Conservation (phyloP, 2,329 filamentous ascomycete genomes). For the Fusarium transvaalense region DNA sequence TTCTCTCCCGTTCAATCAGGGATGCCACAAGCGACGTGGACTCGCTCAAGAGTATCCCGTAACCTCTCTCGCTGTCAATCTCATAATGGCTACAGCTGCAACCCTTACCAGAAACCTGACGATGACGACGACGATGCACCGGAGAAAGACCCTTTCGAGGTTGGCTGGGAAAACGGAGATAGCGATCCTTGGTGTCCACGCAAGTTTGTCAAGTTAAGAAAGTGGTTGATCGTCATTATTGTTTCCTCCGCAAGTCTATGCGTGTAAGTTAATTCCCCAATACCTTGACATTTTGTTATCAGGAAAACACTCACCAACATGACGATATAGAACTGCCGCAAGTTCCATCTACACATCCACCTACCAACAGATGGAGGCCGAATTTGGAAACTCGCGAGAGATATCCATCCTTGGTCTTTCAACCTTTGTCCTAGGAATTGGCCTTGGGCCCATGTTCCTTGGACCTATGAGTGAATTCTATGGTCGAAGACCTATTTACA, state of each 20-base stretch:
- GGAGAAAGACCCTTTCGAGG: constrained; percentile 70
- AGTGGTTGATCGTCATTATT: constrained; percentile 84
- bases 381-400: constrained; percentile 78
- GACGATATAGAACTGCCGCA: constrained; percentile 75
- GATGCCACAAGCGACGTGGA: constrained; percentile 9
- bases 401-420: constrained; percentile 85
- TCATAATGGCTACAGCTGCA: constrained; percentile 61
- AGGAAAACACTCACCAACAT: neutral
- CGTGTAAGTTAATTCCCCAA: constrained; percentile 73
- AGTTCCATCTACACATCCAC: constrained; percentile 92
- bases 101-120: constrained; percentile 33
- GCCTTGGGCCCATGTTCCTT: constrained; percentile 72
- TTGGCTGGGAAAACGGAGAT: constrained; percentile 79
- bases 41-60: constrained; percentile 22
- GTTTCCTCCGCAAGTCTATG: constrained; percentile 81
- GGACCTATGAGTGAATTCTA: constrained; percentile 81
- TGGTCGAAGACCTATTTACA: constrained; percentile 84
- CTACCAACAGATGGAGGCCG: constrained; percentile 79
- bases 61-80: constrained; percentile 52
- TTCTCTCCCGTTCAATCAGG: constrained; percentile 34
- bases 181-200: constrained; percentile 80
- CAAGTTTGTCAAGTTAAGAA: constrained; percentile 72
- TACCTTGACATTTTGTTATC: neutral
- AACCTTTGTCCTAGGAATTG: constrained; percentile 82
- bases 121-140: neutral